phyloP scores from a whole-genome alignment of 306 rosid genomes.

The Fragaria nilgerrensis region DNA sequence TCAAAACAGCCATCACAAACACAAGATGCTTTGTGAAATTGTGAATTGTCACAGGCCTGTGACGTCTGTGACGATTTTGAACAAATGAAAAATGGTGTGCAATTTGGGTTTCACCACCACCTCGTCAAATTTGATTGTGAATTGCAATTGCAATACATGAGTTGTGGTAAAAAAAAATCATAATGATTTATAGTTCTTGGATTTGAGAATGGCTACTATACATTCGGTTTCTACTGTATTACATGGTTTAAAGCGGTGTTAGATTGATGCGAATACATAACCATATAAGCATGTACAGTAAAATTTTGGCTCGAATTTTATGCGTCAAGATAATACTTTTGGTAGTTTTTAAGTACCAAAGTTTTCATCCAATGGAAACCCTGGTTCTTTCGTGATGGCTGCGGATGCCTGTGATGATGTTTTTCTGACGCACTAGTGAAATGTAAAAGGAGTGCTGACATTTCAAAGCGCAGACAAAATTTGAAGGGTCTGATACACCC shows the following conservation, averaged over 20 bases:
- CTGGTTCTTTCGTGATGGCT: not conserved
- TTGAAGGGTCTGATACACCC: not conserved
- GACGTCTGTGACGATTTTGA: conserved; percentile 13
- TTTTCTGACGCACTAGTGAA: not conserved
- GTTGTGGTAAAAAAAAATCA: not conserved
- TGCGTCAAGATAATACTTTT: too few relatives aligned
- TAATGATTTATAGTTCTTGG: too few relatives aligned
- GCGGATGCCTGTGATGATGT: not conserved
- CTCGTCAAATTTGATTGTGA: not conserved
- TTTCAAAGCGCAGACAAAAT: not conserved
- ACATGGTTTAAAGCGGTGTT: too few relatives aligned
- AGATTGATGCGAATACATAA: too few relatives aligned
- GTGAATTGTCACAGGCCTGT: not conserved
- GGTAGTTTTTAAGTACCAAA: too few relatives aligned
- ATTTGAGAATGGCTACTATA: too few relatives aligned
- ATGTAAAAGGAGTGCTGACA: not conserved
- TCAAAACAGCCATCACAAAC: not conserved
- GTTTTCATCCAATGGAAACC: not conserved
- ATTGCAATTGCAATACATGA: not conserved
- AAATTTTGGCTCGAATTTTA: too few relatives aligned
- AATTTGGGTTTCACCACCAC: not conserved
- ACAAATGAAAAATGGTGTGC: not conserved
- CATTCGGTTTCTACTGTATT: too few relatives aligned
- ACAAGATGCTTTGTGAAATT: too few relatives aligned
- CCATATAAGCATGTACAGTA: too few relatives aligned